Evolutionary conservation across 768 basidiomycete genomes (phyloP).

Genomic region (Trametes coccinea): DNA sequence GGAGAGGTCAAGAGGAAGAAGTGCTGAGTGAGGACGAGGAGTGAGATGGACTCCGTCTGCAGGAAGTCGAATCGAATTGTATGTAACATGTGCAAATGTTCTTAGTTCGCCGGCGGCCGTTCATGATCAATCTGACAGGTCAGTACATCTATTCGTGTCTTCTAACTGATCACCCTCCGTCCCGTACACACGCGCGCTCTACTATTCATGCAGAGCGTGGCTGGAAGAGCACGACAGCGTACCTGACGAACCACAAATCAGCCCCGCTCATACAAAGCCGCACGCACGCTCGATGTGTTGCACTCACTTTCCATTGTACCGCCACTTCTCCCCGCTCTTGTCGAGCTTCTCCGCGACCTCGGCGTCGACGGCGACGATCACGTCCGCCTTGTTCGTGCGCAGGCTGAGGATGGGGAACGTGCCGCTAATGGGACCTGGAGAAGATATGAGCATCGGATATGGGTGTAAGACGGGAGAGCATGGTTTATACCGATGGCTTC

Average conservation of each 20-base stretch:
- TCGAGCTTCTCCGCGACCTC: constrained; percentile 72
- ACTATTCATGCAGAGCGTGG: constrained; percentile 6
- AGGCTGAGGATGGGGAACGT: constrained; percentile 81
- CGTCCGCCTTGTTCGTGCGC: constrained; percentile 95
- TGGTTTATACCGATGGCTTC: constrained; percentile 59
- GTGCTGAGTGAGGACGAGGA: constrained; percentile 32
- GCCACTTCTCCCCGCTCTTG: constrained; percentile 66
- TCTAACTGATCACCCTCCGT: neutral
- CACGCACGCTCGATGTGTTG: neutral
- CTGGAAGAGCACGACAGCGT: constrained; percentile 31
- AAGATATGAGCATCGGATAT: neutral
- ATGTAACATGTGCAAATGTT: neutral
- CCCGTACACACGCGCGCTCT: neutral
- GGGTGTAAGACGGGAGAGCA: constrained; percentile 6
- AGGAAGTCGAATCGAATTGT: neutral
- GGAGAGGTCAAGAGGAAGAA: constrained; percentile 25
- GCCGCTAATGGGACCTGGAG: constrained; percentile 73
- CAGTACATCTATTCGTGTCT: neutral
- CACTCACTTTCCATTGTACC: constrained; percentile 75
- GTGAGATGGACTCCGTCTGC: neutral
- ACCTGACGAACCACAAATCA: constrained; percentile 13
- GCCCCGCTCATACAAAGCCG: neutral
- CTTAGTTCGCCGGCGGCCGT: neutral
- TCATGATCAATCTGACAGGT: neutral
- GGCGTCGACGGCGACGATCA: constrained; percentile 77